These are phyloP conservation scores for Ambrosiella xylebori DNA, from an alignment of 2,329 filamentous ascomycete species.

Conservation along the genomic window DNA sequence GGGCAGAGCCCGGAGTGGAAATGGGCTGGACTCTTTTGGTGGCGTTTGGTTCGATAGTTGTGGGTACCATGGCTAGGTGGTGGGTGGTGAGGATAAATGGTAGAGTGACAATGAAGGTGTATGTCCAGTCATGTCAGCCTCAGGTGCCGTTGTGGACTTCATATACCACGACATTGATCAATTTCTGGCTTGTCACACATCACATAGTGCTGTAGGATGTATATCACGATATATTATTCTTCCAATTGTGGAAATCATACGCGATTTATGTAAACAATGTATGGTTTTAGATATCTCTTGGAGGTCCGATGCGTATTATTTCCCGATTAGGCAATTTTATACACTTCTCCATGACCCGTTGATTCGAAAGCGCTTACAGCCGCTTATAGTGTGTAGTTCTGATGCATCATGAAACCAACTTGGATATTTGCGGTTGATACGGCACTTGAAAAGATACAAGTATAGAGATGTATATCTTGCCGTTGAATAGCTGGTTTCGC, in stretches of 20 bases:
- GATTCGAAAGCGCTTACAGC: background rate
- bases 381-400: background rate
- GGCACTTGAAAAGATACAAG: no score
- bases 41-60: background rate
- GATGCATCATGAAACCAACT: background rate
- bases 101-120: no score
- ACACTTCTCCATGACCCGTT: background rate
- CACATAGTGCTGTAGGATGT: no score
- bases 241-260: background rate
- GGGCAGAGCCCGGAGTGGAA: background rate
- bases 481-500: no score
- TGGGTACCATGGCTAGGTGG: background rate
- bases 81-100: background rate
- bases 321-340: constrained; percentile 4
- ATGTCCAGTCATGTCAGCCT: no score
- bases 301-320: background rate
- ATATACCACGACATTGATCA: no score
- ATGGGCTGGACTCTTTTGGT: no score
- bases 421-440: no score
- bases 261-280: background rate
- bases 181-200: no score
- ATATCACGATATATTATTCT: background rate
- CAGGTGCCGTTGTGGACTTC: no score
- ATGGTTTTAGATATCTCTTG: background rate
- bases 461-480: no score